Percentiles rank a stretch among this genome's conserved stretches.
phyloP scores from a whole-genome alignment of 768 basidiomycete species.

The Boletus coccyginus region DNA sequence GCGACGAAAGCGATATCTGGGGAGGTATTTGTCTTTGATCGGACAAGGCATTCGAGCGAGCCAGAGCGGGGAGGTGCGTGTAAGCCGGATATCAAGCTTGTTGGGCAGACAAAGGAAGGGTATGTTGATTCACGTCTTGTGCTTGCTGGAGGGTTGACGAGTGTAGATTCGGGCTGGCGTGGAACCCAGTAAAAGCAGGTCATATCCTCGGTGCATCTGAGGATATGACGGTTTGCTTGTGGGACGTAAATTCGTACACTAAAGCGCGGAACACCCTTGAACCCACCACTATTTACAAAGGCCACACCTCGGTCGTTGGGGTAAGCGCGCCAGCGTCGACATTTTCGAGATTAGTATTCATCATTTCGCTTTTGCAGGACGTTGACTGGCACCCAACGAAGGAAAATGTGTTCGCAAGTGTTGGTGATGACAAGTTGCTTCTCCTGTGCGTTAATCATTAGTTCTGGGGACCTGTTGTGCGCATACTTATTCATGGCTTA shows the following conservation, averaged over 20 bases:
- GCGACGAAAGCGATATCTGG: constrained; percentile 93
- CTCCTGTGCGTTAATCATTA: constrained; percentile 65
- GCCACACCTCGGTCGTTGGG: constrained; percentile 90
- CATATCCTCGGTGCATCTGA: constrained; percentile 91
- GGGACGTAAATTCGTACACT: constrained; percentile 91
- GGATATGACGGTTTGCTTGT: constrained; percentile 94
- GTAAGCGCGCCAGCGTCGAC: constrained; percentile 43
- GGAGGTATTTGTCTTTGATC: constrained; percentile 92
- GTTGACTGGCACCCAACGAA: constrained; percentile 91
- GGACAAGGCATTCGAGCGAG: constrained; percentile 94
- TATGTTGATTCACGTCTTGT: constrained; percentile 37
- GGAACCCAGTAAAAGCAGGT: constrained; percentile 83
- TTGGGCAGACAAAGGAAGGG: constrained; percentile 94
- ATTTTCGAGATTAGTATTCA: background rate
- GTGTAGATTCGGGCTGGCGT: constrained; percentile 86
- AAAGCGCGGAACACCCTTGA: constrained; percentile 79
- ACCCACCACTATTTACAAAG: constrained; percentile 78
- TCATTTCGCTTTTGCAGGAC: constrained; percentile 51
- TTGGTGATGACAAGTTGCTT: constrained; percentile 93
- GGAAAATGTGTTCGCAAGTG: constrained; percentile 88
- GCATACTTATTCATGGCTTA: background rate
- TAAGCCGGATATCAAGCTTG: constrained; percentile 86
- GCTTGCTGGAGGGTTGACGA: constrained; percentile 3
- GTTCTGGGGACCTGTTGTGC: background rate
- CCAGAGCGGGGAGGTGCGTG: constrained; percentile 82